A percentile compares a stretch with the other conserved stretches of the same genome.
Conservation (phyloP, 257 asterid species). For the Cinchona pubescens region DNA sequence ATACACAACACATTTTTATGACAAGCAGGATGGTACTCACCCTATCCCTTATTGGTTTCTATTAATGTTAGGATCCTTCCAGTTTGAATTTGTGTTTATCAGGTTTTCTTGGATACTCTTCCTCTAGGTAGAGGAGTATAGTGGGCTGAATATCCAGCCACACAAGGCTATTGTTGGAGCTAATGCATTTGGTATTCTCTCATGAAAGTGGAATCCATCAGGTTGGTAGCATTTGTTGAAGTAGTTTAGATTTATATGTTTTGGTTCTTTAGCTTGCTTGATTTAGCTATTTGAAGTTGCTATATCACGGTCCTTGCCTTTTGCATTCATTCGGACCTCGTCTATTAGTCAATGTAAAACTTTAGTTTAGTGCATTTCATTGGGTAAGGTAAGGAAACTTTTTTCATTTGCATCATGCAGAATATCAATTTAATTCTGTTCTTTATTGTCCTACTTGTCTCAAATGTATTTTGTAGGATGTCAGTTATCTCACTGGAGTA, state of each 20-base stretch:
- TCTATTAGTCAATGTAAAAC: neutral
- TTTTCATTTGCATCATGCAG: neutral
- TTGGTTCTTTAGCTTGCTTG: neutral
- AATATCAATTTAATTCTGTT: neutral
- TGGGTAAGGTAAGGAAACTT: too few species aligned
- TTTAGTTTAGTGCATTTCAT: neutral
- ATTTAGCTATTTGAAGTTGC: neutral
- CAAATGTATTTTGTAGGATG: too few species aligned
- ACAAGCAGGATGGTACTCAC: conserved; percentile 88
- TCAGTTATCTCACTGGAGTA: neutral
- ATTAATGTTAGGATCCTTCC: conserved; percentile 9
- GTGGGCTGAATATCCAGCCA: conserved; percentile 89
- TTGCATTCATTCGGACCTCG: neutral
- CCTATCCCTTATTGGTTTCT: neutral
- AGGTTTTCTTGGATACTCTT: conserved; percentile 14
- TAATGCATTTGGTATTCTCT: conserved; percentile 97
- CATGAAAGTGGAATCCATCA: conserved; percentile 99
- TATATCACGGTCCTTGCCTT: neutral
- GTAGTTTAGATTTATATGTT: neutral
- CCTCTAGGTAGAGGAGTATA: conserved; percentile 88
- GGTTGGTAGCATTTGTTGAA: conserved; percentile 38
- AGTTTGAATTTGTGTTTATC: conserved; percentile 7
- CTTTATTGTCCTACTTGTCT: neutral
- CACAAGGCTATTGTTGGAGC: conserved; percentile 99
- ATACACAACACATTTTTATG: conserved; percentile 68